These are phyloP conservation scores for Viridothelium virens DNA, from an alignment of 495 filamentous ascomycete species.

Conservation along the genomic window DNA sequence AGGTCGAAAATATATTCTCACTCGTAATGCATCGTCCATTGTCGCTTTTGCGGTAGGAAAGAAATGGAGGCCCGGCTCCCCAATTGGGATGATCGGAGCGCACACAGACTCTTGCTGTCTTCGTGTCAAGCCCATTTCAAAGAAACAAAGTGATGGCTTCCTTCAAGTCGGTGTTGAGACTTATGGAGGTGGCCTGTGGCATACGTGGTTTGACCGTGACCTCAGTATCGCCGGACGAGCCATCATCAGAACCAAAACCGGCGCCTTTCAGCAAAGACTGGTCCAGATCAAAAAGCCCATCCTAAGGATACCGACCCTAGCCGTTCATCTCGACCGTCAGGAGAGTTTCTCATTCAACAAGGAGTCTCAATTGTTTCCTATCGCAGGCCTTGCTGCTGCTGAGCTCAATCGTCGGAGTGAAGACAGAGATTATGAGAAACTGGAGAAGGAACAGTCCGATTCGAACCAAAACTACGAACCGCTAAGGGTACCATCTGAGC, in stretches of 20 bases:
- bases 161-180: slow-evolving; percentile 93
- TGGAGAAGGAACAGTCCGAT: slow-evolving; percentile 37
- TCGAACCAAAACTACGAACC: slow-evolving; percentile 48
- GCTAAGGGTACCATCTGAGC: slow-evolving; percentile 65
- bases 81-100: slow-evolving; percentile 90
- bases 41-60: slow-evolving; percentile 90
- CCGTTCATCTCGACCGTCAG: slow-evolving; percentile 84
- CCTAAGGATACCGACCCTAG: slow-evolving; percentile 81
- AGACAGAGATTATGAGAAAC: slow-evolving; percentile 37
- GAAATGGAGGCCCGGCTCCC: slow-evolving; percentile 89
- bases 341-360: slow-evolving; percentile 88
- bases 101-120: slow-evolving; percentile 93
- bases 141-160: slow-evolving; percentile 79
- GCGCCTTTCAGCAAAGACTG: slow-evolving; percentile 71
- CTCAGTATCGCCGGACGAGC: slow-evolving; percentile 82
- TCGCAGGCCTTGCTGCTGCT: slow-evolving; percentile 75
- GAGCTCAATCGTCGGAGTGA: slow-evolving; percentile 71
- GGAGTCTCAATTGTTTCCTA: slow-evolving; percentile 90
- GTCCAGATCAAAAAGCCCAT: slow-evolving; percentile 89
- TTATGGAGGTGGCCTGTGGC: slow-evolving; percentile 83
- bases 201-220: slow-evolving; percentile 92
- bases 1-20: slow-evolving; percentile 93
- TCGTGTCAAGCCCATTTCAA: slow-evolving; percentile 87
- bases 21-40: slow-evolving; percentile 87
- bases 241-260: slow-evolving; percentile 66